These are phyloP conservation scores for Magnusiomyces ingens DNA, from an alignment of 1,139 yeast genomes.

Conservation along the genomic window DNA sequence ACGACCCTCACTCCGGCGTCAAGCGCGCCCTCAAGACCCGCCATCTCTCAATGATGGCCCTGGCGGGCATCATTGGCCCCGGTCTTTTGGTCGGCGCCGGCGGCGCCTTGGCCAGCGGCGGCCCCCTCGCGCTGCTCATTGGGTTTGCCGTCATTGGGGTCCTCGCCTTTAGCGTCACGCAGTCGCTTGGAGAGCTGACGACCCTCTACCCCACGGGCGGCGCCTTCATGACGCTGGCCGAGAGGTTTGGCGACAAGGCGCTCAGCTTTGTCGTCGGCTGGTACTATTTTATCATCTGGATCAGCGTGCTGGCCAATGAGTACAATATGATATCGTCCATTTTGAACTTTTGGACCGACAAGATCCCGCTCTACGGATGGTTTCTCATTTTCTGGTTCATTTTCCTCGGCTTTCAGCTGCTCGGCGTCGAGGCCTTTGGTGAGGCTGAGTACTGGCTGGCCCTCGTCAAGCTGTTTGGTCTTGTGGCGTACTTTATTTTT, in stretches of 20 bases:
- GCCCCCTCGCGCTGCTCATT: constrained; percentile 56
- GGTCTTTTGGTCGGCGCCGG: constrained; percentile 64
- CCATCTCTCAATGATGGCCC: constrained; percentile 52
- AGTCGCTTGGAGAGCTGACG: constrained; percentile 59
- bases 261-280: constrained; percentile 58
- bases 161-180: constrained; percentile 53
- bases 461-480: constrained; percentile 46
- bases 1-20: constrained; percentile 36
- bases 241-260: constrained; percentile 51
- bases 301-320: constrained; percentile 54
- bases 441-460: constrained; percentile 64
- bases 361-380: constrained; percentile 53
- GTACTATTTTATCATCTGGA: constrained; percentile 57
- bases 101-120: constrained; percentile 51
- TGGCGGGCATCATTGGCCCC: constrained; percentile 64
- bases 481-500: constrained; percentile 53
- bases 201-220: constrained; percentile 58
- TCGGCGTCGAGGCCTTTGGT: constrained; percentile 58
- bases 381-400: constrained; percentile 51
- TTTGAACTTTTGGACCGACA: no score
- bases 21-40: constrained; percentile 46
- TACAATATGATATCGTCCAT: constrained; percentile 50
- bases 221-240: constrained; percentile 54
- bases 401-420: constrained; percentile 47
- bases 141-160: constrained; percentile 54